phyloP scores from a whole-genome alignment of 2,329 filamentous ascomycete species.

The Didymella sp. region DNA sequence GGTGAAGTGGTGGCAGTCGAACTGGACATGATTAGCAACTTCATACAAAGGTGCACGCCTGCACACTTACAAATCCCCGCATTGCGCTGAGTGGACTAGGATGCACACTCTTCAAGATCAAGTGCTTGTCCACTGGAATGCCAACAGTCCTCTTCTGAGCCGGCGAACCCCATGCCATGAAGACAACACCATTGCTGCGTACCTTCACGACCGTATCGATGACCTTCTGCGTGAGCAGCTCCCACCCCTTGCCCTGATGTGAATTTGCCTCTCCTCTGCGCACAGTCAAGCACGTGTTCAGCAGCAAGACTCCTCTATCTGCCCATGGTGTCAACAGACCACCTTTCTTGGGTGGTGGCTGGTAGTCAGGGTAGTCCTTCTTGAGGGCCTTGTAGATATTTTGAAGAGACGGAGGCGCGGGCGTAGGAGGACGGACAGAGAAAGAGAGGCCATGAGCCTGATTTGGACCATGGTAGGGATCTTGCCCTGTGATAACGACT shows the following conservation, averaged over 20 bases:
- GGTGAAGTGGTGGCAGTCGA: conserved; percentile 81
- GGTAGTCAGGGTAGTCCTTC: conserved; percentile 85
- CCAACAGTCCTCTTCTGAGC: conserved; percentile 80
- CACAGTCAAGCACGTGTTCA: conserved; percentile 95
- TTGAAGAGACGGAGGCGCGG: conserved; percentile 84
- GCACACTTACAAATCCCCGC: conserved; percentile 71
- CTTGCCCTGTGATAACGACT: conserved; percentile 91
- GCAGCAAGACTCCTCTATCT: conserved; percentile 86
- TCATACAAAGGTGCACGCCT: background rate
- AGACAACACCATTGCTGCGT: conserved; percentile 83
- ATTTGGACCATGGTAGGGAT: conserved; percentile 94
- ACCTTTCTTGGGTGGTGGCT: conserved; percentile 74
- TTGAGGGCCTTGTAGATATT: conserved; percentile 93
- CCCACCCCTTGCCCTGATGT: conserved; percentile 89
- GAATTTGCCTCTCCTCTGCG: conserved; percentile 86
- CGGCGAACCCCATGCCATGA: conserved; percentile 90
- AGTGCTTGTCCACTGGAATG: conserved; percentile 75
- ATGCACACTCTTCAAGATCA: conserved; percentile 86
- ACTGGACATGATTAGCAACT: conserved; percentile 55
- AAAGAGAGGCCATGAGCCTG: conserved; percentile 97
- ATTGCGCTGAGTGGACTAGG: conserved; percentile 89
- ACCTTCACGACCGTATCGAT: conserved; percentile 86
- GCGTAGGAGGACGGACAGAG: conserved; percentile 87
- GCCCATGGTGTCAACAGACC: conserved; percentile 94
- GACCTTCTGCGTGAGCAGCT: conserved; percentile 87